These are phyloP conservation scores for Solanum stenotomum DNA, from an alignment of 257 asterid species.

Conservation along the genomic window DNA sequence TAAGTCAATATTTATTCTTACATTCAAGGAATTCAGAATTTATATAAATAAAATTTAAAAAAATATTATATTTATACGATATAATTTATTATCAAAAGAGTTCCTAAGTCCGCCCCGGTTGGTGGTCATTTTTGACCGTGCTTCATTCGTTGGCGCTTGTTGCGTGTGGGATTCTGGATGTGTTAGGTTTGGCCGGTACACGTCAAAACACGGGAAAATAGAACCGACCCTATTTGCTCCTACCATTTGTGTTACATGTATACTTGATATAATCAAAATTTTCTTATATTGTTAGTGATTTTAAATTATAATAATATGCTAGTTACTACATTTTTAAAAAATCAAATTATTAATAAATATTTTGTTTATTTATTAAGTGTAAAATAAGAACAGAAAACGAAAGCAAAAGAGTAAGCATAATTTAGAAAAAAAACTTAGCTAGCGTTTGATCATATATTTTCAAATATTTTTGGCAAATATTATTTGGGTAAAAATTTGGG, in stretches of 20 bases:
- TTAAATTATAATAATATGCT: neutral
- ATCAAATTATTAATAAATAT: no score
- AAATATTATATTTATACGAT: no score
- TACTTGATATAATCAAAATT: neutral
- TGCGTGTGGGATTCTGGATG: neutral
- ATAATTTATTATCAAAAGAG: neutral
- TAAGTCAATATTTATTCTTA: no score
- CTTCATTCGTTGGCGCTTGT: neutral
- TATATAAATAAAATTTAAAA: no score
- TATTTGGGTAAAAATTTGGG: no score
- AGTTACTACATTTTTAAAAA: no score
- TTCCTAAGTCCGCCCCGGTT: neutral
- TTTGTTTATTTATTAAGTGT: neutral
- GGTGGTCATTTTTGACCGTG: neutral
- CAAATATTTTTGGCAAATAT: no score
- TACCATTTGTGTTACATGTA: neutral
- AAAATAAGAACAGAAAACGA: neutral
- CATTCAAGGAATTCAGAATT: no score
- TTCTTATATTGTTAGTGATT: neutral
- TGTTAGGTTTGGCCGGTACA: neutral
- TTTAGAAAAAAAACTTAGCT: no score
- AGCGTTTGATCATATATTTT: no score
- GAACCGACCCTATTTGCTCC: neutral
- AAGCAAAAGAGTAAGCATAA: neutral
- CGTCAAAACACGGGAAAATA: neutral